Conservation (phyloP, 441 rosid species). For the Populus hybrid region DNA sequence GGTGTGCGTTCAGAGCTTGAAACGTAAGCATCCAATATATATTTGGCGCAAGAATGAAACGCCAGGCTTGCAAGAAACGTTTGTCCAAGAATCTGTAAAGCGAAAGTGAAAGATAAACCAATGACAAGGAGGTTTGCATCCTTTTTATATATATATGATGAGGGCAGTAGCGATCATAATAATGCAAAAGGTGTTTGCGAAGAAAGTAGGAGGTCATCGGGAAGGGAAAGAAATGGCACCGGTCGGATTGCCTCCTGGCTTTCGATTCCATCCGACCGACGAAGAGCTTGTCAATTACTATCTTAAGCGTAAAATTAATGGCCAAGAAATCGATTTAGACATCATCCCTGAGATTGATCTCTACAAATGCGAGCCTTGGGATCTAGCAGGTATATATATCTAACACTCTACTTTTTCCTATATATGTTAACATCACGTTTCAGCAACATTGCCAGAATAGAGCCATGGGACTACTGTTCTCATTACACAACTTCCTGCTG, state of each 20-base stretch:
- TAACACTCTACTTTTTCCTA: not conserved
- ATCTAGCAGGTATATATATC: constrained; percentile 54
- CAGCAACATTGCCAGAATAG: not conserved
- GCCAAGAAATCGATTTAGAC: constrained; percentile 87
- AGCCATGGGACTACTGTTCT: not conserved
- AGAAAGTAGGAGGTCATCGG: not conserved
- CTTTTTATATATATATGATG: not conserved
- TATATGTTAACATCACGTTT: not conserved
- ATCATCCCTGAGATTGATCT: constrained; percentile 95
- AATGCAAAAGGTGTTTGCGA: not conserved
- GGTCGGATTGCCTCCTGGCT: constrained; percentile 62
- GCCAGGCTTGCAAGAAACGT: constrained; percentile 6
- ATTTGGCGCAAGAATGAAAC: not conserved
- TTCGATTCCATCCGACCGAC: constrained; percentile 57
- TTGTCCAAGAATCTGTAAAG: constrained; percentile 6
- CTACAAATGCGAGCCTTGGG: constrained; percentile 98
- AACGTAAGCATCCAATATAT: not conserved
- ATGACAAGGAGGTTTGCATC: not conserved
- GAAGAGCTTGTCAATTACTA: constrained; percentile 94
- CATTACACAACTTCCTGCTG: not conserved
- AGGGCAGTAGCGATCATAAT: not conserved
- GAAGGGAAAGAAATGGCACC: constrained; percentile 52
- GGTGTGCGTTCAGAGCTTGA: not conserved
- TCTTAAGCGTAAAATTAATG: constrained; percentile 75
- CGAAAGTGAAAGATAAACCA: constrained; percentile 2